These are phyloP conservation scores for Liriodendron chinense DNA, from an alignment of 164 flowering plant species.

Conservation along the genomic window DNA sequence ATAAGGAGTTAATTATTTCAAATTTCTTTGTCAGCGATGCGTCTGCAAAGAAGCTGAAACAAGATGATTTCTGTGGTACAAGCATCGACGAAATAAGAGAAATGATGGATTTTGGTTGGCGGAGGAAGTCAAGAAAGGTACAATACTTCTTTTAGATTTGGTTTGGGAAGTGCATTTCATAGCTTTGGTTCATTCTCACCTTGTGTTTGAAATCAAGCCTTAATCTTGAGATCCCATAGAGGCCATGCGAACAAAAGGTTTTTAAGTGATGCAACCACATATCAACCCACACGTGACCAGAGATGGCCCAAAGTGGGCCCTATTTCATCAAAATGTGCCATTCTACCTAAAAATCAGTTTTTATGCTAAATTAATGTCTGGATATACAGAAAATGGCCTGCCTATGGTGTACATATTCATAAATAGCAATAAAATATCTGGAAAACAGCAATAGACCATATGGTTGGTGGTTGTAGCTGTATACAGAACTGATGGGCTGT, in stretches of 20 bases:
- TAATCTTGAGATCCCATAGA: no score
- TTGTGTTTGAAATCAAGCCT: neutral
- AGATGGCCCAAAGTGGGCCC: no score
- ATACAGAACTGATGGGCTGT: no score
- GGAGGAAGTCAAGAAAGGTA: constrained; percentile 55
- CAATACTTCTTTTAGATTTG: neutral
- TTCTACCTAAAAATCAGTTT: no score
- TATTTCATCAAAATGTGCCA: no score
- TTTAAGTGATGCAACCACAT: neutral
- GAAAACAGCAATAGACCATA: no score
- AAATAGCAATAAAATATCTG: no score
- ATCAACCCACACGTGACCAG: neutral
- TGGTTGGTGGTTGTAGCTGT: no score
- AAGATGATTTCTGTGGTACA: constrained; percentile 39
- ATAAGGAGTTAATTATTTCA: neutral
- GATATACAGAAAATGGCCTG: no score
- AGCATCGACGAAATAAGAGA: constrained; percentile 56
- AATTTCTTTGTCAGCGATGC: constrained; percentile 33
- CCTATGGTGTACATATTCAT: no score
- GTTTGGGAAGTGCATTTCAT: neutral
- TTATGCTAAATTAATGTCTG: no score
- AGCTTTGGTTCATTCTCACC: neutral
- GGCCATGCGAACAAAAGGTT: neutral
- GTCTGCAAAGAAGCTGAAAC: constrained; percentile 42
- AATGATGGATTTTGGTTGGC: constrained; percentile 37